Evolutionary conservation across 2,329 filamentous ascomycete genomes (phyloP), one percentile per base, ranked within the genome.

Genomic region (Albifimbria verrucaria): DNA sequence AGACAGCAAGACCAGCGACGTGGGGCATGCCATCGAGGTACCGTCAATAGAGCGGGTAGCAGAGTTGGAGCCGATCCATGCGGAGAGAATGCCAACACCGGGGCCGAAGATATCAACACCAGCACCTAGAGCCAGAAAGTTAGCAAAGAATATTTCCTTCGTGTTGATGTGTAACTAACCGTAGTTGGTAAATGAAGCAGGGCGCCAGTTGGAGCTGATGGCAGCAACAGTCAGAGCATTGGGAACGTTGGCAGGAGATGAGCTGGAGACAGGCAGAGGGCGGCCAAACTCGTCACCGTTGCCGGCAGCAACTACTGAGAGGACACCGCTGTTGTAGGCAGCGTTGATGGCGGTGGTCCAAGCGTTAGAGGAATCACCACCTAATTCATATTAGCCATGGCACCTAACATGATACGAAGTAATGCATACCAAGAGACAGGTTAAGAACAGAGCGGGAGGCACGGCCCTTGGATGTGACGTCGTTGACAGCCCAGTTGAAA

Each of bases 151-250:
- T 46, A 46, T 52, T 55, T 42, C 48, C 50, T 5, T 11, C 7
- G 22, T 12, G 7, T 10, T 3, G n/a, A 32, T 18, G 12, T 25
- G 12, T 11, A 1, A 48, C 26, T 54, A 39, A 28, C 74, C 76
- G 54, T 71, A 81, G 72, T 81, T 82, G 63, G 76, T 79, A 68
- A 72, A 79, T 25, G 61, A 63, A 52, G 77, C 69, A 36, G 68
- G 66, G 50, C 61, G 56, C 58, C 78, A 73, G 51, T 54, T 59
- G 20, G 52, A 59, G 57, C 70, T 67, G 44, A 72, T 73, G 41
- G 78, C 74, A 50, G 74, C 79, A 44, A 82, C 77, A 5, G 79
- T 81, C 62, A 79, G 73, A 47, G 72, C 79, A 32, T 65, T 64
- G 6, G 73, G 50, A 26, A 70, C 73, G 6, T 72, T 76, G 52